Evolutionary conservation across 2,329 filamentous ascomycete species (phyloP), one percentile per base, ranked within the genome.

Genomic region (Beauveria caledonica): DNA sequence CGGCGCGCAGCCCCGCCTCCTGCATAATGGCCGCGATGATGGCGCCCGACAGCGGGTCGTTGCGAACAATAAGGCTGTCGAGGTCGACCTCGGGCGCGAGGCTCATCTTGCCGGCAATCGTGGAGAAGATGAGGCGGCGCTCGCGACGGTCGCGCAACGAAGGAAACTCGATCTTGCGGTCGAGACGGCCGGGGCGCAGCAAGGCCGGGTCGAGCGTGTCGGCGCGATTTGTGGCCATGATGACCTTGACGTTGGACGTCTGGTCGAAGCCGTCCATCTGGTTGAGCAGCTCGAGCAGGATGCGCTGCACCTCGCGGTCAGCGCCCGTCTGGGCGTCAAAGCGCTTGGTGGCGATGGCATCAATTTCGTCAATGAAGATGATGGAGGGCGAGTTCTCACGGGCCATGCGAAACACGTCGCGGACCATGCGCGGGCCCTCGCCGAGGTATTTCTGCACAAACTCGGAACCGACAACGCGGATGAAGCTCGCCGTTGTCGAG

Each of bases 181-280:
- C 94, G 62, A 99, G 82, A 79, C 94, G 92, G 66, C 94, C 94
- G 36, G 94, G 94, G 69, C 94, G 91, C 63, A 99, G 85, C 63
- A 99, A 83, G 46, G 94, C 94, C 17, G 94, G 94, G 73, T 99
- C 94, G 65, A 99, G 83, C 7, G 94, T 99, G 75, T 97, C 94
- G 66, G 94, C 93, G 73, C 94, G 89, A 80, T 99, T 99, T 67
- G 94, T 99, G 66, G 94, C 94, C 94, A 99, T 99, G 78, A 99
- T 99, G 73, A 99, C 94, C 80, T 99, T 99, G 77, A 99, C 94
- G 76, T 99, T 99, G 73, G 91, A 90, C 0, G 92, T 96, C 77
- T 99, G 94, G 75, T 99, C 94, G 79, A 99, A 99, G 66, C 94
- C 94, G 73, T 99, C 94, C 94, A 99, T 99, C 78, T 99, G 94